Conservation (phyloP, 2,329 filamentous ascomycete species). For the Arthrobotrys musiformis region DNA sequence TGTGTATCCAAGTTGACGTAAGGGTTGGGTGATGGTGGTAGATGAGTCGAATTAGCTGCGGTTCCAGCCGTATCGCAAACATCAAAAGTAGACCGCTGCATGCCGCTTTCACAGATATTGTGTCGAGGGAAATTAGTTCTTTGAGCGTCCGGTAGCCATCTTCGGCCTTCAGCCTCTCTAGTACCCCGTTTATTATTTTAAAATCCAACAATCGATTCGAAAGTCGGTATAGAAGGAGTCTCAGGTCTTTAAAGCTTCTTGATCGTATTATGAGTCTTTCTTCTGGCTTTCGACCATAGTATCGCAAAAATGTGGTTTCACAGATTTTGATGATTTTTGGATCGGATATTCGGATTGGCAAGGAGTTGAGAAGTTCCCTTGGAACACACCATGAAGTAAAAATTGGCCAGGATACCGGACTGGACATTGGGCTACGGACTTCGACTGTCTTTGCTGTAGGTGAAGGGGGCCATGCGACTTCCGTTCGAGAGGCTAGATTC, state of each 20-base stretch:
- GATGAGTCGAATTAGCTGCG: neutral
- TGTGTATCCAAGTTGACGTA: neutral
- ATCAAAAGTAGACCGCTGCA: neutral
- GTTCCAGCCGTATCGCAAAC: neutral
- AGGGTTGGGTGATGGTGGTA: neutral
- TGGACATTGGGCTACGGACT: conserved; percentile 18
- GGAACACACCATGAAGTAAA: neutral
- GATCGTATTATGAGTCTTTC: conserved; percentile 2
- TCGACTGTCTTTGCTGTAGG: neutral
- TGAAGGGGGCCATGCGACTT: neutral
- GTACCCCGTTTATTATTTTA: neutral
- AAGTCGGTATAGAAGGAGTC: conserved; percentile 12
- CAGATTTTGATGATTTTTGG: conserved; percentile 9
- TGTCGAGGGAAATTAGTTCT: conserved; percentile 2
- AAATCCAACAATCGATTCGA: conserved; percentile 9
- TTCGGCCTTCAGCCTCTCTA: neutral
- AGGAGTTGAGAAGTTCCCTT: conserved; percentile 6
- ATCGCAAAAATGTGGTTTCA: neutral
- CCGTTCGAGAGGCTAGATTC: neutral
- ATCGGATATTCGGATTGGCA: conserved; percentile 31
- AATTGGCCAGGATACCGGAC: neutral
- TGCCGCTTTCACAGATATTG: conserved; percentile 7
- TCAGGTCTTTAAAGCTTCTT: neutral
- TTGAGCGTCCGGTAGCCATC: neutral
- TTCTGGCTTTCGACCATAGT: neutral